phyloP scores from a whole-genome alignment of 331 rosid species.

The Spiraea crenata region DNA sequence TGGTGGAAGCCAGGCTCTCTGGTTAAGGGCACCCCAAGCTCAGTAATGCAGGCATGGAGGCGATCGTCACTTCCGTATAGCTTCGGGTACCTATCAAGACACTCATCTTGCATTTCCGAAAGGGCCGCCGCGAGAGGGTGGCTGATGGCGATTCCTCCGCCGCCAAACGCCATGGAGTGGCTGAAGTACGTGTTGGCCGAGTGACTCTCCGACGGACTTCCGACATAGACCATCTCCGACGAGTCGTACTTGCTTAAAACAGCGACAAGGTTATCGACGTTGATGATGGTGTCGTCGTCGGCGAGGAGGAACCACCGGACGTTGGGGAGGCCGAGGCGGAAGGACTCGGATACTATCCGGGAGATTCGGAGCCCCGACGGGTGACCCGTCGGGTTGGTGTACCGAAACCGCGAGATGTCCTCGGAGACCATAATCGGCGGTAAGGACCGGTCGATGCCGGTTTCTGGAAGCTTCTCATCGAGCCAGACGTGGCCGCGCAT shows the following conservation, averaged over 20 bases:
- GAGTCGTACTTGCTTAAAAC: conserved; percentile 69
- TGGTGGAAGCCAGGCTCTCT: conserved; percentile 79
- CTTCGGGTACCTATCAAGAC: conserved; percentile 71
- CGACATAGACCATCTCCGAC: conserved; percentile 76
- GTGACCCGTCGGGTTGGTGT: conserved; percentile 70
- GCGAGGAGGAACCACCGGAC: conserved; percentile 67
- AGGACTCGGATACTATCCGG: conserved; percentile 62
- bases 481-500: conserved; percentile 85
- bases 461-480: conserved; percentile 52
- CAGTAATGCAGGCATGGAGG: conserved; percentile 75
- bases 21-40: conserved; percentile 64
- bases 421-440: conserved; percentile 65
- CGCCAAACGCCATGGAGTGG: conserved; percentile 79
- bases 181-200: conserved; percentile 74
- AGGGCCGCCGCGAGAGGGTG: conserved; percentile 60
- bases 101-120: conserved; percentile 56
- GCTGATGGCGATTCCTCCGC: conserved; percentile 71
- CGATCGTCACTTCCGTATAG: conserved; percentile 85
- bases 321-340: conserved; percentile 45
- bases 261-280: conserved; percentile 59
- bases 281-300: conserved; percentile 76
- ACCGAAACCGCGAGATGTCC: conserved; percentile 65
- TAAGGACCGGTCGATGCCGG: conserved; percentile 40
- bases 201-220: conserved; percentile 77
- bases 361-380: conserved; percentile 78